Evolutionary conservation across 78 protist genomes (phyloP), one percentile per base, ranked within the genome.

Genomic region (Dictyostelium capitatum): DNA sequence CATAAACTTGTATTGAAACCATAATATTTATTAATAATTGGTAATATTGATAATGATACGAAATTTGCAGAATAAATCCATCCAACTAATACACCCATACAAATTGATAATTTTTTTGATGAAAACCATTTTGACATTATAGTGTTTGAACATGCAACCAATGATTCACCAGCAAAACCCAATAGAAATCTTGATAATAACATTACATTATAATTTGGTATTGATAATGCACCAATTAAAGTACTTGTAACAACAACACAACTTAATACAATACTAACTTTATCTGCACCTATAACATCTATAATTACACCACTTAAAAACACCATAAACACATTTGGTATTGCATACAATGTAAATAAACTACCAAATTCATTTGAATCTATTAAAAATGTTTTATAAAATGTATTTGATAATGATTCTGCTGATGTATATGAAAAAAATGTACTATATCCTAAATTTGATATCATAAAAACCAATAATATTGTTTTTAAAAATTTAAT

Each of bases 161-260:
- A 75, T 4, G 92, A 74, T 30, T 85, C 92, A 28, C 92, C 92
- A 17, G 92, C 92, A 85, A 85, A 85, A 6, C 92, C 92, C 19
- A 85, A 47, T 57, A 85, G 5, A 62, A 85, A 85, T 72, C 92
- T 72, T 17, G 70, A 48, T 14, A 85, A 1, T 12, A 85, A 51
- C 82, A 74, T 74, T 14, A 85, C 19, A 23, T 23, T 10, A 32
- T 46, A 85, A 47, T 85, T 75, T 6, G 92, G 92, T 53, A 77
- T 67, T 47, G 92, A 85, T 28, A 85, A 59, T 30, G 83, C 92
- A 4, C 92, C 92, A 19, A 85, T 6, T 23, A 85, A 59, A 47
- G 92, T 85, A 14, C 83, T 74, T 8, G 62, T 17, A 4, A 70
- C 67, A 2, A 85, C 92, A 62, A 41, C 32, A n/a, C 43, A 5